Evolutionary conservation across 1,284 basidiomycete genomes (phyloP), one percentile per base, ranked within the genome.

Genomic region (Pholiota adiposa): DNA sequence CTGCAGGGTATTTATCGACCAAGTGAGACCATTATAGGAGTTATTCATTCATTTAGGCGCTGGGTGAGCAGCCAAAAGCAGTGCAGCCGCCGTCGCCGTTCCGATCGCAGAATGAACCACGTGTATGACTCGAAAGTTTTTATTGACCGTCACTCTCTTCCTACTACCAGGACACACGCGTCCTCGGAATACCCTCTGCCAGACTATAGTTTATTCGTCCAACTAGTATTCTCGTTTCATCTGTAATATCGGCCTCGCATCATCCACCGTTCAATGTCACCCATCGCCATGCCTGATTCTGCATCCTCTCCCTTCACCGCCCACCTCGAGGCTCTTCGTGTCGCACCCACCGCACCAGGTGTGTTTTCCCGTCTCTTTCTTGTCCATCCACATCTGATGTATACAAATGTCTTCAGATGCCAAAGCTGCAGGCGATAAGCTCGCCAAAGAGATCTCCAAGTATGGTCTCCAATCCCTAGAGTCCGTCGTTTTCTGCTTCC

Each of bases 301-400:
- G 69, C 65, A 18, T 48, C 75, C 58, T 72, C 77, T 46, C 76
- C 79, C 18, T 85, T 91, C 60, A 66, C 77, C 31, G 74, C 81
- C 48, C 73, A 88, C 41, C 71, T 91, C 62, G 87, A 91, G 52
- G 81, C 86, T 43, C 79, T 92, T 53, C 81, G 82, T 63, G 77
- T 82, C 38, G 89, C 90, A 18, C 89, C 90, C 40, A 92, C 90
- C 19, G 88, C 82, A 51, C 88, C 88, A 70, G 90, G 90, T 88
- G 62, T 62, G 82, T 29, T 5, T 3, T 8, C 54, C 54, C 19
- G 27, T 6, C 27, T 19, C 49, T 50, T 57, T 38, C 48, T 25
- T 46, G 14, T 27, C 33, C 19, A 41, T 54, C 49, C 16, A 9
- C 21, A 8, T 3, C 56, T 33, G 36, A 54, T 54, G 43, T 16